phyloP scores from a whole-genome alignment of 331 rosid genomes.

The Stylosanthes scabra region DNA sequence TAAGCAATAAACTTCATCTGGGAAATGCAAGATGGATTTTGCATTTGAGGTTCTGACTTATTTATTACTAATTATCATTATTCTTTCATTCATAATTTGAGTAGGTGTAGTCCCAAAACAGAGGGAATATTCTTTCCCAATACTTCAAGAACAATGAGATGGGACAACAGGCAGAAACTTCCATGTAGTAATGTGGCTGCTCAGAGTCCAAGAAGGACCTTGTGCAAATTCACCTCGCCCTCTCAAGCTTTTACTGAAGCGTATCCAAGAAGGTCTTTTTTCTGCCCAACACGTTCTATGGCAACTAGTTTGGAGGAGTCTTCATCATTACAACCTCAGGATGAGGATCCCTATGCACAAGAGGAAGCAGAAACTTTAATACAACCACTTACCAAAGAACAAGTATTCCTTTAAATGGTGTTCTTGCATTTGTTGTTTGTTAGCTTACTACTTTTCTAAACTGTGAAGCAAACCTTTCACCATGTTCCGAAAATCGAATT shows the following conservation, averaged over 20 bases:
- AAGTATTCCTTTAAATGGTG: slow-evolving; percentile 53
- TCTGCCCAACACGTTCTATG: slow-evolving; percentile 49
- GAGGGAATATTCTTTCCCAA: slow-evolving; percentile 53
- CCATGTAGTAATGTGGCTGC: slow-evolving; percentile 34
- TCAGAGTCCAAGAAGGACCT: slow-evolving; percentile 42
- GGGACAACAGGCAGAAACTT: slow-evolving; percentile 49
- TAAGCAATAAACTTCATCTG: slow-evolving; percentile 30
- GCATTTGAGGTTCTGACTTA: background rate
- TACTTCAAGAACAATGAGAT: slow-evolving; percentile 48
- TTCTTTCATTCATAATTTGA: slow-evolving; percentile 38
- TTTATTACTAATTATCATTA: slow-evolving; percentile 3
- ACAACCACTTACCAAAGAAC: slow-evolving; percentile 61
- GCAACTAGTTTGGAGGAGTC: slow-evolving; percentile 54
- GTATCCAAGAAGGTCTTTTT: slow-evolving; percentile 39
- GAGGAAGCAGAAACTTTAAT: slow-evolving; percentile 52
- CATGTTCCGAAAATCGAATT: no score
- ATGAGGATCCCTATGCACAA: slow-evolving; percentile 42
- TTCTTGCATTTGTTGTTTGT: slow-evolving; percentile 14
- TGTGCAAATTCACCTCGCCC: slow-evolving; percentile 51
- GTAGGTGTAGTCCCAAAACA: slow-evolving; percentile 63
- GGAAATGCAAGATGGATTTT: slow-evolving; percentile 2
- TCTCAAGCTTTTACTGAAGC: slow-evolving; percentile 42
- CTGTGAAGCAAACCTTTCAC: no score
- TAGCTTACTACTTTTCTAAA: no score
- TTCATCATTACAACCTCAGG: slow-evolving; percentile 46